phyloP scores from a whole-genome alignment of 257 asterid species.

The Solanum peruvianum region DNA sequence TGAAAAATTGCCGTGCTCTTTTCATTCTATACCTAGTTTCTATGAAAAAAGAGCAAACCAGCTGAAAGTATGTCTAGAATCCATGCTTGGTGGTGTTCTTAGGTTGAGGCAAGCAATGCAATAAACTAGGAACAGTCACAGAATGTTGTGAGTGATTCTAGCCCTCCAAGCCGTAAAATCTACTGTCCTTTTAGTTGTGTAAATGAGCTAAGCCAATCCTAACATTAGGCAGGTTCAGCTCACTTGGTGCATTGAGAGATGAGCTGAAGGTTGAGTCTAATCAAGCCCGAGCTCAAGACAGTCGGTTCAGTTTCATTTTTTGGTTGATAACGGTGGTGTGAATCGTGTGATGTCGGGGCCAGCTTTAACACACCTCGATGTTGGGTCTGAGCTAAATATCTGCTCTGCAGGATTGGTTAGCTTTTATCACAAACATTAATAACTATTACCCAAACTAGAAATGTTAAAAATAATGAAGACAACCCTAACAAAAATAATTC shows the following conservation, averaged over 20 bases:
- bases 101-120: neutral
- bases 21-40: neutral
- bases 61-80: neutral
- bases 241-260: neutral
- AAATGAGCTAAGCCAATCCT: neutral
- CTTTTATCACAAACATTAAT: neutral
- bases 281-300: neutral
- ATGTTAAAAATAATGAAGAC: neutral
- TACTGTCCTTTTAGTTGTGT: neutral
- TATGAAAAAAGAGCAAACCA: neutral
- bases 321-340: neutral
- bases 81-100: neutral
- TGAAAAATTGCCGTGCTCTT: neutral
- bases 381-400: neutral
- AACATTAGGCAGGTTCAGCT: neutral
- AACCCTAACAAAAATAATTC: neutral
- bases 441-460: neutral
- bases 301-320: neutral
- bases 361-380: neutral
- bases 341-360: neutral
- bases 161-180: neutral
- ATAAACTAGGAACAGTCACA: neutral
- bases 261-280: neutral
- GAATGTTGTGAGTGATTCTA: neutral
- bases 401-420: neutral